phyloP scores from a whole-genome alignment of 208 protist species.

The Trypanosoma scelopori region DNA sequence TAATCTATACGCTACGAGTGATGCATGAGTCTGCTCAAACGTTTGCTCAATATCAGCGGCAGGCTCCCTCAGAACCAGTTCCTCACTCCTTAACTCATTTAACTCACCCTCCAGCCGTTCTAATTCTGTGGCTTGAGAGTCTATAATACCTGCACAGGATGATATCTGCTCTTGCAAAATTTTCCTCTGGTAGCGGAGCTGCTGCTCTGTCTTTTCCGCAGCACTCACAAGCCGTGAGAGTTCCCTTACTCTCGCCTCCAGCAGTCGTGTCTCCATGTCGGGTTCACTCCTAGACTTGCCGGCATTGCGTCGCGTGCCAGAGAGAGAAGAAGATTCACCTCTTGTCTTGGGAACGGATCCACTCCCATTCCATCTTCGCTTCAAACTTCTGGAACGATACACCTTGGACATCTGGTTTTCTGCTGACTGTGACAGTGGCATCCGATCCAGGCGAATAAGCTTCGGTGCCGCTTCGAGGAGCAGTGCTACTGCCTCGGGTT shows the following conservation, averaged over 20 bases:
- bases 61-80: constrained; percentile 39
- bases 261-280: constrained; percentile 42
- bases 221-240: constrained; percentile 53
- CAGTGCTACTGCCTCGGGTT: constrained; percentile 19
- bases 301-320: neutral
- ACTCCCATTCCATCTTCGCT: constrained; percentile 4
- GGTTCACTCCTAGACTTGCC: constrained; percentile 6
- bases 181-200: constrained; percentile 42
- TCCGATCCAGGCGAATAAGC: constrained; percentile 58
- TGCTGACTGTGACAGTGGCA: constrained; percentile 62
- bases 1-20: constrained; percentile 44
- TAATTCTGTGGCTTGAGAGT: constrained; percentile 58
- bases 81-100: constrained; percentile 39
- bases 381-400: constrained; percentile 22
- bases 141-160: constrained; percentile 54
- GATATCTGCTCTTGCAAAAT: constrained; percentile 60
- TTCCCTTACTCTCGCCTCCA: constrained; percentile 65
- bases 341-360: neutral
- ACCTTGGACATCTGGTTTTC: constrained; percentile 54
- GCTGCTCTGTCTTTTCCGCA: constrained; percentile 43
- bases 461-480: constrained; percentile 44
- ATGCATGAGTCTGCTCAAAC: constrained; percentile 78
- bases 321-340: constrained; percentile 5
- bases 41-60: constrained; percentile 57
- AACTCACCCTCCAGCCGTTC: constrained; percentile 45